Conservation (phyloP, 2,329 filamentous ascomycete species). For the Tolypocladium tropicale region DNA sequence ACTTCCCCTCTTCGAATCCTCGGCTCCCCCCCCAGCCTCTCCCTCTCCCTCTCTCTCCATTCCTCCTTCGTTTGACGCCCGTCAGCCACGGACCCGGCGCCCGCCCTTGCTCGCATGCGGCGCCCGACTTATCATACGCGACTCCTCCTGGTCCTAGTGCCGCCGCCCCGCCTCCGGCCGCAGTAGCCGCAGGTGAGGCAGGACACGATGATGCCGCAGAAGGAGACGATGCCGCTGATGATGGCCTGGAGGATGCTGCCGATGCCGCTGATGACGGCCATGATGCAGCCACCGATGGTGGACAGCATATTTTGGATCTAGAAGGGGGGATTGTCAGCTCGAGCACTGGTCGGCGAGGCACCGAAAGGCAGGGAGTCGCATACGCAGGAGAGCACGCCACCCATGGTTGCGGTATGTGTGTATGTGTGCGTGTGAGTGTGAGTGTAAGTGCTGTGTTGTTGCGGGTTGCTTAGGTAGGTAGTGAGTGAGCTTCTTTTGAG, state of each 20-base stretch:
- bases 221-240: slow-evolving; percentile 53
- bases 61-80: too few species aligned
- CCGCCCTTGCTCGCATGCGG: neutral
- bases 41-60: neutral
- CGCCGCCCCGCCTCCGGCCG: slow-evolving; percentile 11
- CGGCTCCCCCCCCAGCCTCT: neutral
- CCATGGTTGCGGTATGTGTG: slow-evolving; percentile 42
- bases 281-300: slow-evolving; percentile 56
- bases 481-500: neutral
- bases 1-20: neutral
- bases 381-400: slow-evolving; percentile 78
- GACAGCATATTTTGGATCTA: slow-evolving; percentile 50
- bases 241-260: slow-evolving; percentile 55
- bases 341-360: neutral
- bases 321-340: slow-evolving; percentile 8
- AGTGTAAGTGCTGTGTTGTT: slow-evolving; percentile 2
- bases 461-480: neutral
- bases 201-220: slow-evolving; percentile 56
- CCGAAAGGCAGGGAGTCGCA: slow-evolving; percentile 22
- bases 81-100: neutral
- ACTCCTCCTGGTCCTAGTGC: slow-evolving; percentile 6
- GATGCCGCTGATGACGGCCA: slow-evolving; percentile 59
- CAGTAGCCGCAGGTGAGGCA: slow-evolving; percentile 48
- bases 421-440: neutral
- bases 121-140: slow-evolving; percentile 7